These are phyloP conservation scores for Nepenthes mirabilis DNA, from an alignment of 148 eudicot genomes.

Conservation along the genomic window DNA sequence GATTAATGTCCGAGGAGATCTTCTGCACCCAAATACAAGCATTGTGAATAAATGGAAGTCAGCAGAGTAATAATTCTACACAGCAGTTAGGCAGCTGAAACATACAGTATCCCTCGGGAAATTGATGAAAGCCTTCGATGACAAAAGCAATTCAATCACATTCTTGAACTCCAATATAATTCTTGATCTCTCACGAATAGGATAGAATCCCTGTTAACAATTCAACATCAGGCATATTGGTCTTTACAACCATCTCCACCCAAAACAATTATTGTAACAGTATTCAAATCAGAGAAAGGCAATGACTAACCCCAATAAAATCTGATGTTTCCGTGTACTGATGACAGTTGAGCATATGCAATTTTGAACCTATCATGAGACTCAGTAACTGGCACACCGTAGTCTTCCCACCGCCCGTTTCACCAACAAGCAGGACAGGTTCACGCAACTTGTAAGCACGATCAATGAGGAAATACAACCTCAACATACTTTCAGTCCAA, in stretches of 20 bases:
- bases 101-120: conserved; percentile 44
- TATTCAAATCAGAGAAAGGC: neutral
- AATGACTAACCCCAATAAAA: conserved; percentile 74
- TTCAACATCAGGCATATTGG: conserved; percentile 2
- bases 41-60: neutral
- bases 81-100: conserved; percentile 5
- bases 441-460: conserved; percentile 82
- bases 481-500: conserved; percentile 82
- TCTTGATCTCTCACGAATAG: conserved; percentile 76
- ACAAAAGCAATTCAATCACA: conserved; percentile 42
- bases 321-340: conserved; percentile 97
- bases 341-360: conserved; percentile 87
- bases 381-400: conserved; percentile 90
- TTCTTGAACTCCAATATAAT: conserved; percentile 45
- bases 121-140: conserved; percentile 36
- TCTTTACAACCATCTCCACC: neutral
- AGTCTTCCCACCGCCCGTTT: conserved; percentile 98
- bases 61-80: neutral
- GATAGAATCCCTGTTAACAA: conserved; percentile 72
- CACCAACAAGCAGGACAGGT: conserved; percentile 96
- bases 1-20: conserved; percentile 54
- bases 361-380: conserved; percentile 36
- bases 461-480: conserved; percentile 72
- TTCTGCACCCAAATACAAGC: conserved; percentile 29
- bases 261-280: neutral